A percentile compares a stretch with the other conserved stretches of the same genome.
Evolutionary conservation across 495 filamentous ascomycete species (phyloP).

Genomic region (Penicillium alfredii): DNA sequence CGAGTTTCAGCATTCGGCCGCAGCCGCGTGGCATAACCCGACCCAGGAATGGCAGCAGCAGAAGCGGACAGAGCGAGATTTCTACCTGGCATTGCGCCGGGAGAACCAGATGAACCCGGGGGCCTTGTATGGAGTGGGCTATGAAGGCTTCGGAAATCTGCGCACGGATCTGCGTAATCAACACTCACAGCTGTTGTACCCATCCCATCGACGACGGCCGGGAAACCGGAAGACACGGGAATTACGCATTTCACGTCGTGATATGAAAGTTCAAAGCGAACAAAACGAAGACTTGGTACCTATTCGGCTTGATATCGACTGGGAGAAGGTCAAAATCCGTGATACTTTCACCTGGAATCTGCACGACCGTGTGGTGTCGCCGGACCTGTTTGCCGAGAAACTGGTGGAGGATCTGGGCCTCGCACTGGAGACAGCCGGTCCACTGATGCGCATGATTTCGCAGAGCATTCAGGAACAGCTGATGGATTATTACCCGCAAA

Average conservation of each 20-base stretch:
- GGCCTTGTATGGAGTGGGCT: constrained; percentile 71
- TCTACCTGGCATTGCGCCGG: constrained; percentile 43
- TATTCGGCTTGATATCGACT: constrained; percentile 86
- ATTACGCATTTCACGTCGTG: constrained; percentile 66
- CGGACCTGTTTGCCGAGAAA: constrained; percentile 78
- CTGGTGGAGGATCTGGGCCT: constrained; percentile 88
- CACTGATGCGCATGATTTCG: constrained; percentile 68
- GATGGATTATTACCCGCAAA: constrained; percentile 85
- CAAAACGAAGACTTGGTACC: constrained; percentile 88
- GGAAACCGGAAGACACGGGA: constrained; percentile 67
- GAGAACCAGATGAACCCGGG: constrained; percentile 52
- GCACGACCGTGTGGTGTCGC: constrained; percentile 74
- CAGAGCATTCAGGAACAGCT: constrained; percentile 84
- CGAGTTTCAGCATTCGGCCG: constrained; percentile 62
- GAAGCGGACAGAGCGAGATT: constrained; percentile 50
- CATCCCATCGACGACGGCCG: constrained; percentile 60
- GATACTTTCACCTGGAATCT: constrained; percentile 99
- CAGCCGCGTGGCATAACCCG: constrained; percentile 38
- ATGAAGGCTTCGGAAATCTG: constrained; percentile 83
- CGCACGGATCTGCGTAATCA: constrained; percentile 58
- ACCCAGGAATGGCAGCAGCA: constrained; percentile 44
- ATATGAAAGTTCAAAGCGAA: constrained; percentile 76
- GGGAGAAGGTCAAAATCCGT: constrained; percentile 89
- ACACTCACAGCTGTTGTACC: constrained; percentile 65
- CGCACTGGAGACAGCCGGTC: constrained; percentile 54